Conservation (phyloP, 2,329 filamentous ascomycete genomes). For the Aspergillus sp. region DNA sequence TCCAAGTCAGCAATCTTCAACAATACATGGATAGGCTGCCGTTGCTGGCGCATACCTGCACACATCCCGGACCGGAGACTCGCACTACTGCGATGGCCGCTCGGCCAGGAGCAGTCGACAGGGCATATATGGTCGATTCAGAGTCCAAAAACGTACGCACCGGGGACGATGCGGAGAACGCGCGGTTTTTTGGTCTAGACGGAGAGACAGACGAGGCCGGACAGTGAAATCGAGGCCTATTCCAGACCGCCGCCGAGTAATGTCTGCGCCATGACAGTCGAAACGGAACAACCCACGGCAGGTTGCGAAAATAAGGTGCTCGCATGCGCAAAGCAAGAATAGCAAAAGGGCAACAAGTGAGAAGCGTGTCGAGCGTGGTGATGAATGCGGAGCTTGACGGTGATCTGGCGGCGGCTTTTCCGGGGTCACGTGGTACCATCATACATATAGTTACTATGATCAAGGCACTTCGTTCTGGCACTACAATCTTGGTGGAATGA, state of each 20-base stretch:
- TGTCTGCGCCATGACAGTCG: conserved; percentile 22
- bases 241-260: conserved; percentile 3
- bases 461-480: too few species aligned
- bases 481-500: not conserved
- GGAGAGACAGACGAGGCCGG: conserved; percentile 12
- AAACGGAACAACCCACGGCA: conserved; percentile 26
- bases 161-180: conserved; percentile 22
- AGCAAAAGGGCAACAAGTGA: not conserved
- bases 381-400: not conserved
- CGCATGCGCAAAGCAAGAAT: conserved; percentile 30
- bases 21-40: not conserved
- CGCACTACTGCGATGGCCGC: conserved; percentile 90
- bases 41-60: conserved; percentile 52
- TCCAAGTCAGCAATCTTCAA: not conserved
- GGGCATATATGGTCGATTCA: conserved; percentile 76
- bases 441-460: too few species aligned
- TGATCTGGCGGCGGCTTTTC: not conserved
- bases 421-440: too few species aligned
- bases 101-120: conserved; percentile 81
- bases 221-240: conserved; percentile 4
- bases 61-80: conserved; percentile 75
- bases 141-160: conserved; percentile 22
- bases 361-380: not conserved
- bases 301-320: conserved; percentile 16
- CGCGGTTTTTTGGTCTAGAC: conserved; percentile 11